Base-by-base conservation (phyloP, 1,284 basidiomycete genomes). In the Heimioporus retisporus region DNA sequence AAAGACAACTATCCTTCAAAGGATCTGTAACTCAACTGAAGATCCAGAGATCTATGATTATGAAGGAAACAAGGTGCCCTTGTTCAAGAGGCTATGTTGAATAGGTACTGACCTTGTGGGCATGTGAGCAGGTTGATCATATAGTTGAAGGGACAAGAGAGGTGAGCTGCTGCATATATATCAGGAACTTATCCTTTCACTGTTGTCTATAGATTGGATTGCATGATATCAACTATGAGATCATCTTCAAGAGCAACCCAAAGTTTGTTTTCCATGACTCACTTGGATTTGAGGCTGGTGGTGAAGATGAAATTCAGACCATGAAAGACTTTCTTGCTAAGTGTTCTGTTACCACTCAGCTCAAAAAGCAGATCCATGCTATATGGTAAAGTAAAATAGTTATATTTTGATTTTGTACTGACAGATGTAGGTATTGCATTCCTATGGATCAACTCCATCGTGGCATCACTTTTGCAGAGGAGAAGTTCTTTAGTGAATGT, bases 401-500 rank as follows among this genome's bases (percentile, higher is more conserved):
- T 43, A 16, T 5, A 21, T 31, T 50, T n/a, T 40, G 35, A 40
- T 40, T 40, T 40, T 40, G 10, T 40, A 40, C 35, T 16, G n/a
- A 21, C 14, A 16, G n/a, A n/a, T 14, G 43, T 23, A 58, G 55
- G 61, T 63, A 63, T 28, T 58, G 55, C 31, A 63, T 63, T 42
- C 35, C 61, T 42, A 63, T 63, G 61, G 61, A 63, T 48, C 25
- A 63, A 28, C 35, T 42, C 19, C 42, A 58, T 14, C 28, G 55
- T 14, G 55, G 55, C 6, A 7, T 63, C 10, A 13, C n/a, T 15
- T 8, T 19, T 18, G 46, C 61, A 19, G 61, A 63, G 19, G 61
- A 63, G 31, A 63, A 13, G 35, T 63, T 63, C 25, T 63, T 63
- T 25, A 43, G 6, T 42, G 55, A 63, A 23, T 63, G 61, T 58